These are phyloP conservation scores for Colletotrichum paranaense DNA, from an alignment of 2,329 filamentous ascomycete genomes.

Conservation along the genomic window DNA sequence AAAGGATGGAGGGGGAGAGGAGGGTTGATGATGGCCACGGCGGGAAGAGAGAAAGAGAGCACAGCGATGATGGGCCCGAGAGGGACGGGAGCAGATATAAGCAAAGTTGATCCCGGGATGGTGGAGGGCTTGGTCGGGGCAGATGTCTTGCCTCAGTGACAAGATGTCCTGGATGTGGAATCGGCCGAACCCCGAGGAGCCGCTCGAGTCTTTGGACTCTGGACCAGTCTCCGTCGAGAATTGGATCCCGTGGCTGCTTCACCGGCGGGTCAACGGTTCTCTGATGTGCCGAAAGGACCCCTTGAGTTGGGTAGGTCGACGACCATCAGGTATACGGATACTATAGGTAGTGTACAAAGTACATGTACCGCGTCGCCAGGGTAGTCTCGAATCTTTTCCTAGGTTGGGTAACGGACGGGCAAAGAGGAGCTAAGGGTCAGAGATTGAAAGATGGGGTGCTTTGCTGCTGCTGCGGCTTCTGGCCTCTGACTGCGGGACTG, in stretches of 20 bases:
- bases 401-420: slow-evolving; percentile 12
- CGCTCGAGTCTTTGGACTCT: neutral
- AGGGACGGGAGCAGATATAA: slow-evolving; percentile 35
- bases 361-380: neutral
- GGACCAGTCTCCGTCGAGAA: slow-evolving; percentile 30
- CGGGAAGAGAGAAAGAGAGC: neutral
- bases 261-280: slow-evolving; percentile 29
- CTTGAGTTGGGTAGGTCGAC: neutral
- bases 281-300: slow-evolving; percentile 12
- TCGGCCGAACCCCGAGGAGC: slow-evolving; percentile 25
- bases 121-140: slow-evolving; percentile 12
- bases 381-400: slow-evolving; percentile 22
- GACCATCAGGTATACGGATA: neutral
- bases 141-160: slow-evolving; percentile 11
- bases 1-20: slow-evolving; percentile 1
- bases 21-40: slow-evolving; percentile 12
- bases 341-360: neutral
- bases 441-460: slow-evolving; percentile 5
- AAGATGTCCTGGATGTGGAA: slow-evolving; percentile 21
- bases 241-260: slow-evolving; percentile 28
- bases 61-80: neutral
- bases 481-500: neutral
- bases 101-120: slow-evolving; percentile 23
- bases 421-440: slow-evolving; percentile 1
- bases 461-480: neutral